Evolutionary conservation across 2,329 filamentous ascomycete species (phyloP).

Genomic region (Teratosphaeria gauchensis): DNA sequence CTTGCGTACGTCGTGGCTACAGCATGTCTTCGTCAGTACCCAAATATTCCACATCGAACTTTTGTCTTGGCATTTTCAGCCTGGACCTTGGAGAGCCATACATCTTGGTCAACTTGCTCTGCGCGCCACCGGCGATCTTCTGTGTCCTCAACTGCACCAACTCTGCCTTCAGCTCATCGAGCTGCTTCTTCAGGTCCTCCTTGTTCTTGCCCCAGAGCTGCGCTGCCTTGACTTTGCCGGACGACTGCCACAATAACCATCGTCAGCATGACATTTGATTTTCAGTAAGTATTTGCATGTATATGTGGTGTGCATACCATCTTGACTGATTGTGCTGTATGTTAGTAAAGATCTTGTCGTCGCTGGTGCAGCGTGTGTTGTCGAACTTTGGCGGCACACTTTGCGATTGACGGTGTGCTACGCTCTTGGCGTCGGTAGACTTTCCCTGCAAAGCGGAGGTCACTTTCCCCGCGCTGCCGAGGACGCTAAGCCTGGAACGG

Average conservation of each 20-base stretch:
- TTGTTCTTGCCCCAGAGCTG: slow-evolving; percentile 99
- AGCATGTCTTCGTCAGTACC: slow-evolving; percentile 25
- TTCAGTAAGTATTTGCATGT: neutral
- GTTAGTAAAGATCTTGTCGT: slow-evolving; percentile 11
- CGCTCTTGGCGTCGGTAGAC: too few species aligned
- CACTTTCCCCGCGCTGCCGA: too few species aligned
- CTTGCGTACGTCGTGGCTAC: slow-evolving; percentile 97
- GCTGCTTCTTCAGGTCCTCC: slow-evolving; percentile 93
- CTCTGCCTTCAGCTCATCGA: slow-evolving; percentile 91
- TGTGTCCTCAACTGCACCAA: slow-evolving; percentile 93
- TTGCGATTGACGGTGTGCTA: too few species aligned
- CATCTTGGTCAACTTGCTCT: slow-evolving; percentile 97
- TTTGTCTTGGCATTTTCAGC: neutral
- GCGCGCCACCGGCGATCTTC: slow-evolving; percentile 88
- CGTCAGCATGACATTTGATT: slow-evolving; percentile 4
- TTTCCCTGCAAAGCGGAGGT: too few species aligned
- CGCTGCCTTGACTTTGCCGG: slow-evolving; percentile 80
- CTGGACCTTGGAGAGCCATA: slow-evolving; percentile 40
- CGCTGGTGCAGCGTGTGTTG: neutral
- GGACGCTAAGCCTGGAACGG: too few species aligned
- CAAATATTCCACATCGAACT: neutral
- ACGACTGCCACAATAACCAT: slow-evolving; percentile 39
- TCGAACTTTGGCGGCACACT: neutral
- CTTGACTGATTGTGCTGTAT: slow-evolving; percentile 11
- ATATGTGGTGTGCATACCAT: slow-evolving; percentile 17